Evolutionary conservation across 352 stramenopile species (phyloP).

Genomic region (Pythium phragmiticola): DNA sequence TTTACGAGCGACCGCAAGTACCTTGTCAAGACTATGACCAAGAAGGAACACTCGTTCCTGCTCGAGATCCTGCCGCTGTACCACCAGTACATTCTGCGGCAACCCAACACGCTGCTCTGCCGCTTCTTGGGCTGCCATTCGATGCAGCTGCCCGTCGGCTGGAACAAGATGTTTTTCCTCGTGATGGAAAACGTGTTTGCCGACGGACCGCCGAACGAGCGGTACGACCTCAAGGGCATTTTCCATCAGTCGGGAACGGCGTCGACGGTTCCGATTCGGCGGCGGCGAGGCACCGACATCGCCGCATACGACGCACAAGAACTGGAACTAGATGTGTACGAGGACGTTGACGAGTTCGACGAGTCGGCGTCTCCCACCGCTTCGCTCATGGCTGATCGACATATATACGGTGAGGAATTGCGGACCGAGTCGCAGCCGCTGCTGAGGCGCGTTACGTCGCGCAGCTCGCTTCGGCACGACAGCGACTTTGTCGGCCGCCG

Average conservation of each 20-base stretch:
- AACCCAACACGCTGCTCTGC: constrained; percentile 78
- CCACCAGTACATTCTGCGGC: constrained; percentile 83
- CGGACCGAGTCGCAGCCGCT: constrained; percentile 58
- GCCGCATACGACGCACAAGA: constrained; percentile 19
- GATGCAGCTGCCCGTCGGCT: constrained; percentile 87
- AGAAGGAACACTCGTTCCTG: constrained; percentile 84
- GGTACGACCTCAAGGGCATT: constrained; percentile 85
- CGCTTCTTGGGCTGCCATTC: constrained; percentile 84
- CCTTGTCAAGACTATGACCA: constrained; percentile 89
- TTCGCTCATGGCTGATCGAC: constrained; percentile 4
- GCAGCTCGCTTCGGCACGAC: constrained; percentile 68
- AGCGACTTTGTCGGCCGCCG: constrained; percentile 75
- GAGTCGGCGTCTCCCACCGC: constrained; percentile 1
- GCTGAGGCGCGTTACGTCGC: constrained; percentile 42
- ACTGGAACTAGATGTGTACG: background rate
- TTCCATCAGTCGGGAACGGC: constrained; percentile 55
- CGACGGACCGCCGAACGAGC: constrained; percentile 69
- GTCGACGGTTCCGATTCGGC: background rate
- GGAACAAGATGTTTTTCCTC: constrained; percentile 91
- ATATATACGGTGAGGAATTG: constrained; percentile 13
- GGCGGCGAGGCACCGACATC: constrained; percentile 20
- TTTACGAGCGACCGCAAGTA: constrained; percentile 86
- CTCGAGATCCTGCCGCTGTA: constrained; percentile 79
- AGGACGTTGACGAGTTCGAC: constrained; percentile 5
- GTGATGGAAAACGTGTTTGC: constrained; percentile 89